Conservation (phyloP, 441 rosid species). For the Populus hybrid region DNA sequence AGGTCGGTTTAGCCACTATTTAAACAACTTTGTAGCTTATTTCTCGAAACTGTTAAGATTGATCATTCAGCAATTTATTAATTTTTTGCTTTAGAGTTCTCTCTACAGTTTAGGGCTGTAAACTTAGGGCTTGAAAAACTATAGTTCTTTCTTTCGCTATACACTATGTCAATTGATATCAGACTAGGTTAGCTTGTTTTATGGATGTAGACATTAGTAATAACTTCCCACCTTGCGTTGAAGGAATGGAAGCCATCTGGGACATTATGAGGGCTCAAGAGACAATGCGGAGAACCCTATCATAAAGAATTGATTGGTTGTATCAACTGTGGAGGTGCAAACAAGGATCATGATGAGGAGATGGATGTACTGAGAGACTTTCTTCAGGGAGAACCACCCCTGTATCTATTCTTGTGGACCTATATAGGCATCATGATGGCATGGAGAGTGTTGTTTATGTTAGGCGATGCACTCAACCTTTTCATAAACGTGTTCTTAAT, state of each 20-base stretch:
- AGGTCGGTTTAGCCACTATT: background rate
- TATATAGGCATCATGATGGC: background rate
- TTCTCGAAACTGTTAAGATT: background rate
- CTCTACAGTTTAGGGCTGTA: background rate
- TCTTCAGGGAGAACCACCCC: background rate
- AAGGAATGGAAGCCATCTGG: background rate
- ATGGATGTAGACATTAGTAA: background rate
- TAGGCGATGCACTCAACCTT: background rate
- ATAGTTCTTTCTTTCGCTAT: background rate
- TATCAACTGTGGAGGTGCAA: background rate
- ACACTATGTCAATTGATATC: background rate
- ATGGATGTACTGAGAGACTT: background rate
- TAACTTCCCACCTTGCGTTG: background rate
- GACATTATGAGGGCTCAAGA: background rate
- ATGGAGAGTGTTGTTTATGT: background rate
- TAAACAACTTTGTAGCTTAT: too few relatives aligned
- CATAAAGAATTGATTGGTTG: background rate
- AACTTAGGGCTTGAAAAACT: background rate
- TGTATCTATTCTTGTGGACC: background rate
- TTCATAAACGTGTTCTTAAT: background rate
- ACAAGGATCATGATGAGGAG: background rate
- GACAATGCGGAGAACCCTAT: background rate
- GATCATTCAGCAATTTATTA: background rate
- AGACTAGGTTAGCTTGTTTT: background rate
- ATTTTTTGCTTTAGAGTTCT: background rate